Conservation (phyloP, 257 asterid genomes). For the Lycium ferocissimum region DNA sequence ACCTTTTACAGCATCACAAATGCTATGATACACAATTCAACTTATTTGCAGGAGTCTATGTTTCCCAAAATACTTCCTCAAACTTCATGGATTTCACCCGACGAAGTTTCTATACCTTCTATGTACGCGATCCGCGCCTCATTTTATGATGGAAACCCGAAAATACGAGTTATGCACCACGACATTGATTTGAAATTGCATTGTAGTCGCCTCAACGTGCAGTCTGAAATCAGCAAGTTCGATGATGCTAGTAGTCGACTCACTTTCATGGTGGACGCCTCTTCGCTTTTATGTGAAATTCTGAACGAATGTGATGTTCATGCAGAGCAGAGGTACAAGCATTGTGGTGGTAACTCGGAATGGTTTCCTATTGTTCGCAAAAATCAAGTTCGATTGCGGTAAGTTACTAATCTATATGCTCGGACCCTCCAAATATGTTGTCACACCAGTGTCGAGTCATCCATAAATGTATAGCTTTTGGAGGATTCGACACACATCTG, state of each 20-base stretch:
- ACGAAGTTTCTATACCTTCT: neutral
- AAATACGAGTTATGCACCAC: constrained; percentile 2
- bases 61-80: neutral
- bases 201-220: neutral
- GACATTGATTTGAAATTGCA: neutral
- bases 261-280: neutral
- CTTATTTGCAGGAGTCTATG: neutral
- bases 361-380: neutral
- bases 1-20: no score
- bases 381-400: neutral
- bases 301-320: neutral
- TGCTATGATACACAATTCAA: no score
- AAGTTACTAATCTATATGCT: neutral
- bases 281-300: neutral
- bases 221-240: neutral
- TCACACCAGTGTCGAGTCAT: no score
- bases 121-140: neutral
- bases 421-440: neutral
- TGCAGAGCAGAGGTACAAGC: neutral
- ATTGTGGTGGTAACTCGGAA: neutral
- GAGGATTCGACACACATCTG: no score
- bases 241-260: neutral
- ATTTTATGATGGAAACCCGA: neutral
- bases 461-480: no score
- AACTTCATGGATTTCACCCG: neutral